Percentiles rank a stretch among this genome's conserved stretches.
These are phyloP conservation scores for Strombidium stylifer DNA, from an alignment of 73 alveolate species.

Conservation along the genomic window DNA sequence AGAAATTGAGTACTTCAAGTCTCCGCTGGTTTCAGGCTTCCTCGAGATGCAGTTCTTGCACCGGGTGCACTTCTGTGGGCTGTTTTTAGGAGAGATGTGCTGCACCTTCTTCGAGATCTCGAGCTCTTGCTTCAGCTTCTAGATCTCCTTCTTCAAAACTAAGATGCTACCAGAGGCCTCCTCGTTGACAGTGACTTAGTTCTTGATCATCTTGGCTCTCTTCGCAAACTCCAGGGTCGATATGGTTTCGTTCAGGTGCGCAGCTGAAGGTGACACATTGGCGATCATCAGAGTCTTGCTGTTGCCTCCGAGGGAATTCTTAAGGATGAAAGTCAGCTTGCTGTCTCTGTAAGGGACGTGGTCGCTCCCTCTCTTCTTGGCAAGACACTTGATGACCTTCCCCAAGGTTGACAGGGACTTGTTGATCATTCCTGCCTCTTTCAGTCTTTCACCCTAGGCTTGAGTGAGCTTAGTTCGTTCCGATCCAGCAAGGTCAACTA, in stretches of 20 bases:
- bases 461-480: constrained; percentile 98
- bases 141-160: no score
- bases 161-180: no score
- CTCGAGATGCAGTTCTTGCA: no score
- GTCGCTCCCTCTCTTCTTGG: constrained; percentile 94
- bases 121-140: no score
- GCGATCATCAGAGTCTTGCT: constrained; percentile 99
- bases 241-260: constrained; percentile 94
- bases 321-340: constrained; percentile 93
- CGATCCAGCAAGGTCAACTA: constrained; percentile 99
- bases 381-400: constrained; percentile 97
- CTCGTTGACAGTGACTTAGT: constrained; percentile 94
- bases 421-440: constrained; percentile 98
- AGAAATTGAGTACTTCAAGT: no score
- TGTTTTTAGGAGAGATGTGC: no score
- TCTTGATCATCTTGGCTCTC: constrained; percentile 97
- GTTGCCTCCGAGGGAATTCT: constrained; percentile 99
- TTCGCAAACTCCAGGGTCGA: constrained; percentile 98
- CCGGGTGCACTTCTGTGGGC: no score
- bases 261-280: constrained; percentile 98
- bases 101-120: no score
- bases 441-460: constrained; percentile 84
- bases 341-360: constrained; percentile 98
- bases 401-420: constrained; percentile 98
- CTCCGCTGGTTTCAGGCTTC: no score